phyloP scores from a whole-genome alignment of 1,284 basidiomycete species.

The Psilocybe mexicana region DNA sequence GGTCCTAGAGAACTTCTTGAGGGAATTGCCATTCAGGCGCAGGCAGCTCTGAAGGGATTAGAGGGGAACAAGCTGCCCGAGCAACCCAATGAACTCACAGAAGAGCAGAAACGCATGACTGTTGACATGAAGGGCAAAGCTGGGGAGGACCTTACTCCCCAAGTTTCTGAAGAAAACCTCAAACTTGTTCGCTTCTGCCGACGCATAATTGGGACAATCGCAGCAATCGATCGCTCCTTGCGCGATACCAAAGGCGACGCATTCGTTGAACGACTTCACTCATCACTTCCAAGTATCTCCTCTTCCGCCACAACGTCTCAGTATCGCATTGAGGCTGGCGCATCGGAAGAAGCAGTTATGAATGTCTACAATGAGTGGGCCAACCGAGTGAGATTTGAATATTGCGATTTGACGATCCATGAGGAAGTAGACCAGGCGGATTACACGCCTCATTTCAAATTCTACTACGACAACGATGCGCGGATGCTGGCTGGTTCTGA shows the following conservation, averaged over 20 bases:
- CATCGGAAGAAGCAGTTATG: slow-evolving; percentile 65
- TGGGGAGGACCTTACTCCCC: slow-evolving; percentile 44
- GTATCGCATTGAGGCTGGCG: slow-evolving; percentile 48
- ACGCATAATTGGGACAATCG: slow-evolving; percentile 76
- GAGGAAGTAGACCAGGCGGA: slow-evolving; percentile 41
- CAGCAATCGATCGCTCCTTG: slow-evolving; percentile 82
- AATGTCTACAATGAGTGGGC: slow-evolving; percentile 85
- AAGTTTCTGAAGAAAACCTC: slow-evolving; percentile 64
- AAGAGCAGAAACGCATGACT: slow-evolving; percentile 82
- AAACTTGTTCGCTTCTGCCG: slow-evolving; percentile 72
- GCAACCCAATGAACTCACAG: slow-evolving; percentile 67
- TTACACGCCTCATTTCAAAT: slow-evolving; percentile 71
- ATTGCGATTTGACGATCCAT: slow-evolving; percentile 74
- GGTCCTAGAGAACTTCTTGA: slow-evolving; percentile 89
- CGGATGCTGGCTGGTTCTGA: slow-evolving; percentile 76
- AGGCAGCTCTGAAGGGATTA: slow-evolving; percentile 82
- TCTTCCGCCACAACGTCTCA: slow-evolving; percentile 39
- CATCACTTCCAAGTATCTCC: slow-evolving; percentile 71
- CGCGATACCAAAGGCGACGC: slow-evolving; percentile 82
- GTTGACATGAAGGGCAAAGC: slow-evolving; percentile 62
- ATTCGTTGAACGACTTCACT: slow-evolving; percentile 77
- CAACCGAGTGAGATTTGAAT: slow-evolving; percentile 77
- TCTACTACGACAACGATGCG: slow-evolving; percentile 77
- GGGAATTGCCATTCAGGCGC: slow-evolving; percentile 85
- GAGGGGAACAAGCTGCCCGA: slow-evolving; percentile 61